Evolutionary conservation across 768 basidiomycete genomes (phyloP), one percentile per base, ranked within the genome.

Genomic region (Amanita jacksonii): DNA sequence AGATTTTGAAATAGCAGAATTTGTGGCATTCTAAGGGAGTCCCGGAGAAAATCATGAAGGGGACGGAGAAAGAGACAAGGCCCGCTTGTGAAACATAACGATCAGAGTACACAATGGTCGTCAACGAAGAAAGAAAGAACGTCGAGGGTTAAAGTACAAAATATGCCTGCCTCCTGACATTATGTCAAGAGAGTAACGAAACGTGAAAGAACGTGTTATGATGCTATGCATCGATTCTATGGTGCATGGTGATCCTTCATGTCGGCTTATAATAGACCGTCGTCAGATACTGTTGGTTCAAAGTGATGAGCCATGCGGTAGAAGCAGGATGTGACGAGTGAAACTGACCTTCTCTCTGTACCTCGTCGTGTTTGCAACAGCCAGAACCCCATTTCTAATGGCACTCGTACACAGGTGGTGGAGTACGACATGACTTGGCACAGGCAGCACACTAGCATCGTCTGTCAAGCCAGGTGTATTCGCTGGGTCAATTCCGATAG

Each of bases 401-500:
- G 93, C 92, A 55, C 90, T 94, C 49, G 93, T 96, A 49, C 88
- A 88, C 54, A 98, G 63, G 62, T 98, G 93, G 54, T 96, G 91
- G 51, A 98, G 67, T 18, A 97, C 90, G 28, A 90, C 89, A 65
- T 97, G 93, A 28, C 80, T 85, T 16, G 93, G 93, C 16, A 96
- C 89, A 12, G 94, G 85, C 50, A 98, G 62, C 45, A 98, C 90
- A 38, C 82, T 84, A 41, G 78, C 85, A 56, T 98, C 93, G 62
- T 98, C 93, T 13, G 79, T 76, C 55, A 81, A 51, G n/a, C 73
- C 66, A 0, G 68, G 64, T 52, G 62, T 62, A 38, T 61, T 62
- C 8, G 55, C 52, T 16, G 57, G 58, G 49, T 66, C 63, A 34
- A 66, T 57, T 28, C 62, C 61, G 31, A 66, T 62, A 16, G 56